phyloP scores from a whole-genome alignment of 2,329 filamentous ascomycete species.

The Teratosphaeria pseudoeucalypti region DNA sequence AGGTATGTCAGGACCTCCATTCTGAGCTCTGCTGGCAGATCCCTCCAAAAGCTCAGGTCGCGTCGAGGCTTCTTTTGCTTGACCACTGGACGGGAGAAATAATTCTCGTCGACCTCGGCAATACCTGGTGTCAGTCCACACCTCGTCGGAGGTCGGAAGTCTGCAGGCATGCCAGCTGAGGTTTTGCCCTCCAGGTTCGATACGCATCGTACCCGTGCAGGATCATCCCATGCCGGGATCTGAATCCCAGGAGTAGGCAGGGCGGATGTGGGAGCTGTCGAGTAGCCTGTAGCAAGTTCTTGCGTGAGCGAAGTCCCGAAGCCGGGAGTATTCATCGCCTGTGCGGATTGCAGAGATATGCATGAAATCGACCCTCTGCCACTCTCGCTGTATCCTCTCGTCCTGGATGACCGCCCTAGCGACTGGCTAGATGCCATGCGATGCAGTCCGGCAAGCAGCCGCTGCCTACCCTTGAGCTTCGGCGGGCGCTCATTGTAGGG shows the following conservation, averaged over 20 bases:
- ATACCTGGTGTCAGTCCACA: conserved; percentile 20
- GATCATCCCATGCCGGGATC: conserved; percentile 41
- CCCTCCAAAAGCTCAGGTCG: conserved; percentile 62
- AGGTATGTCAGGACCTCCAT: conserved; percentile 68
- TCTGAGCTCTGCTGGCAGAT: conserved; percentile 73
- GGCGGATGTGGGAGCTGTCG: conserved; percentile 46
- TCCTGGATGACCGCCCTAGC: conserved; percentile 53
- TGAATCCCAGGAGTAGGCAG: conserved; percentile 36
- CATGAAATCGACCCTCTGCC: conserved; percentile 56
- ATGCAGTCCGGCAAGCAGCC: conserved; percentile 63
- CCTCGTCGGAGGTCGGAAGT: conserved; percentile 43
- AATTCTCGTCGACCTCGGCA: conserved; percentile 33
- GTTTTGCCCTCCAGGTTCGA: conserved; percentile 38
- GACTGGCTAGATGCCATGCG: conserved; percentile 74
- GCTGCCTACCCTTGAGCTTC: conserved; percentile 59
- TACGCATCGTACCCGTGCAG: conserved; percentile 46
- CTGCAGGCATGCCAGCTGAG: conserved; percentile 54
- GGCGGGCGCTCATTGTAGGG: conserved; percentile 28
- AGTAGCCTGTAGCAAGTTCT: conserved; percentile 47
- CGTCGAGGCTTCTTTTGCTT: conserved; percentile 12
- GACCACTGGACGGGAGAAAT: conserved; percentile 31
- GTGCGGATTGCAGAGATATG: conserved; percentile 47
- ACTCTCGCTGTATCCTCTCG: conserved; percentile 54
- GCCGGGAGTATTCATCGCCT: conserved; percentile 42
- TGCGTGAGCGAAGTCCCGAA: conserved; percentile 45